Conservation (phyloP, 768 basidiomycete species). For the Boletus pseudo-olivaceus region DNA sequence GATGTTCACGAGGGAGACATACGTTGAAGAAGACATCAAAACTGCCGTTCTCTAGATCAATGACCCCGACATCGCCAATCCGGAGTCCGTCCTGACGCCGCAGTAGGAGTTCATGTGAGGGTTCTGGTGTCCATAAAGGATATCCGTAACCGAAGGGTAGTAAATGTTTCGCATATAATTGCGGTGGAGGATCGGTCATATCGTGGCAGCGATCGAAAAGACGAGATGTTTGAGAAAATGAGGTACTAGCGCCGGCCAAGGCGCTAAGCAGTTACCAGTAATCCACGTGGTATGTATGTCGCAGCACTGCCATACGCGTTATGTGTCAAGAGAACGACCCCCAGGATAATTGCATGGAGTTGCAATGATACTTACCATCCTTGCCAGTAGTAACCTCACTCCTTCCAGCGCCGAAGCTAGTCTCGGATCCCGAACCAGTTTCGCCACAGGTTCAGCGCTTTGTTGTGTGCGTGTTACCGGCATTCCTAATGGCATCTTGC, state of each 20-base stretch:
- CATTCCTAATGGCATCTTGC: too few species aligned
- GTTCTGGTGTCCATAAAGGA: conserved; percentile 34
- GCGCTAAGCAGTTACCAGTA: background rate
- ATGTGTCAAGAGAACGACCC: too few species aligned
- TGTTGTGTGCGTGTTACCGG: too few species aligned
- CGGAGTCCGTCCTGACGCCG: conserved; percentile 21
- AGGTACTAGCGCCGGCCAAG: background rate
- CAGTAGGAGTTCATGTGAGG: conserved; percentile 10
- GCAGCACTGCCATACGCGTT: too few species aligned
- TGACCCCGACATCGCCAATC: conserved; percentile 36
- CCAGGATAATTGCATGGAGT: too few species aligned
- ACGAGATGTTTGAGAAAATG: background rate
- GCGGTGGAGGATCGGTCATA: conserved; percentile 8
- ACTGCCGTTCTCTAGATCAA: conserved; percentile 27
- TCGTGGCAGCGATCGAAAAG: background rate
- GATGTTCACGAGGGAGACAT: conserved; percentile 31
- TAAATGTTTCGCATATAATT: conserved; percentile 12
- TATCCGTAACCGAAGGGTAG: conserved; percentile 22
- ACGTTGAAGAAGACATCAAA: conserved; percentile 39
- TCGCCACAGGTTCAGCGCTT: too few species aligned
- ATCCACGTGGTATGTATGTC: too few species aligned
- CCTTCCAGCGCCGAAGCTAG: too few species aligned
- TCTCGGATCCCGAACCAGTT: too few species aligned
- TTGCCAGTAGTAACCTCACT: too few species aligned
- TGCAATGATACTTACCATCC: too few species aligned